phyloP scores from a whole-genome alignment of 2,329 filamentous ascomycete genomes.

The Phoma sp. region DNA sequence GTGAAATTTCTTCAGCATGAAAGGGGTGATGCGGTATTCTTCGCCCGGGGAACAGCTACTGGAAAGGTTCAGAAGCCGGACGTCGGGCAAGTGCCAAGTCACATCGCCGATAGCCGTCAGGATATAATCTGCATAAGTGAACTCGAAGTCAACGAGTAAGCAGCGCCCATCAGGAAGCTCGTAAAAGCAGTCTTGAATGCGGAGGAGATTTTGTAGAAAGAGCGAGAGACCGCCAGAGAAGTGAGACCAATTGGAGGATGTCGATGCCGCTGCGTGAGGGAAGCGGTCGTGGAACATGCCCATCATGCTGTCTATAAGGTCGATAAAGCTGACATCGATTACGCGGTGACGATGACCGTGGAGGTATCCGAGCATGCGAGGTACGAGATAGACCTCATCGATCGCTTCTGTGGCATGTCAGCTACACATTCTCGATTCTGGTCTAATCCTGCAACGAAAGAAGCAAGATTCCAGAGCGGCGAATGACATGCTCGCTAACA shows the following conservation, averaged over 20 bases:
- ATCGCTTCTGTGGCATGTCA: constrained; percentile 8
- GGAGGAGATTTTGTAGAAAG: constrained; percentile 41
- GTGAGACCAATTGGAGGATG: constrained; percentile 31
- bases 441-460: neutral
- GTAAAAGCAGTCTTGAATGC: constrained; percentile 42
- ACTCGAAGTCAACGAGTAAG: constrained; percentile 24
- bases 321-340: constrained; percentile 28
- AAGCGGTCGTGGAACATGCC: constrained; percentile 24
- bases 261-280: neutral
- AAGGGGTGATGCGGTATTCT: constrained; percentile 33
- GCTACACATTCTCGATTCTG: neutral
- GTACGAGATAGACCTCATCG: constrained; percentile 15
- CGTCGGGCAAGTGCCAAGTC: constrained; percentile 28
- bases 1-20: neutral
- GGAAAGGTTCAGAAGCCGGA: constrained; percentile 29
- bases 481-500: neutral
- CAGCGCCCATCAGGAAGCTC: constrained; percentile 19
- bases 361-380: constrained; percentile 22
- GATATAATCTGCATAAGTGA: constrained; percentile 6
- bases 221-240: constrained; percentile 31
- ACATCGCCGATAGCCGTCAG: constrained; percentile 27
- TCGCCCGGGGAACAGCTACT: constrained; percentile 14
- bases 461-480: neutral
- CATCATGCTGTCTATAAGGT: constrained; percentile 39
- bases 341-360: constrained; percentile 2